Evolutionary conservation across 1,284 basidiomycete species (phyloP).

Genomic region (Butyriboletus appendiculatus): DNA sequence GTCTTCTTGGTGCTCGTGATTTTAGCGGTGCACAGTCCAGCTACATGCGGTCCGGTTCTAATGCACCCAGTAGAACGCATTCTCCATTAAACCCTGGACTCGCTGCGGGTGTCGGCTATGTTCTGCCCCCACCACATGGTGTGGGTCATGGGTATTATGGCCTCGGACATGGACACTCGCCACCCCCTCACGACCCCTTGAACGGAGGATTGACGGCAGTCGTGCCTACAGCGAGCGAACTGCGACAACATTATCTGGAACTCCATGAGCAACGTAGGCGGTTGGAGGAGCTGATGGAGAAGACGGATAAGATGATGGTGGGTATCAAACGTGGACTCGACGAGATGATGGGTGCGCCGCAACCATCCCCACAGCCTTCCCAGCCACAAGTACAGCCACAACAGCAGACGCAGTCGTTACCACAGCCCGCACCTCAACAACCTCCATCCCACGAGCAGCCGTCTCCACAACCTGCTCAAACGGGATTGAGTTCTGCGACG

Average conservation of each 20-base stretch:
- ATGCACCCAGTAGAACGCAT: conserved; percentile 66
- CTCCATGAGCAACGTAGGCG: conserved; percentile 59
- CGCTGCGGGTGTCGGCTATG: conserved; percentile 35
- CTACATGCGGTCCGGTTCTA: conserved; percentile 59
- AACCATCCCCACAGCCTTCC: conserved; percentile 21
- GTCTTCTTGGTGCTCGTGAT: conserved; percentile 35
- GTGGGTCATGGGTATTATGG: conserved; percentile 37
- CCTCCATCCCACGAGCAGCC: conserved; percentile 31
- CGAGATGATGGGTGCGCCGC: conserved; percentile 49
- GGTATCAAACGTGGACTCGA: conserved; percentile 72
- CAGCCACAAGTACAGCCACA: conserved; percentile 25
- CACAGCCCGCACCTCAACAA: conserved; percentile 26
- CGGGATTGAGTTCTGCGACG: conserved; percentile 13
- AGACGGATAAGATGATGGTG: conserved; percentile 70
- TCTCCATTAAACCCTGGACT: conserved; percentile 56
- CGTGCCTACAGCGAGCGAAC: conserved; percentile 58
- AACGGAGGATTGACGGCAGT: conserved; percentile 33
- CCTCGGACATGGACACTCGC: conserved; percentile 34
- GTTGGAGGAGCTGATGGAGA: conserved; percentile 69
- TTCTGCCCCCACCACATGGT: conserved; percentile 42
- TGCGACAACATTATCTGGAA: conserved; percentile 69
- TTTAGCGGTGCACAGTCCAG: conserved; percentile 41
- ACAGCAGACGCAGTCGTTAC: conserved; percentile 19
- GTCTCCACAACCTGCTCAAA: conserved; percentile 22
- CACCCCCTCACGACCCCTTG: conserved; percentile 36